Base-by-base conservation (phyloP, 2,329 filamentous ascomycete species). In the Zymoseptoria passerinii region DNA sequence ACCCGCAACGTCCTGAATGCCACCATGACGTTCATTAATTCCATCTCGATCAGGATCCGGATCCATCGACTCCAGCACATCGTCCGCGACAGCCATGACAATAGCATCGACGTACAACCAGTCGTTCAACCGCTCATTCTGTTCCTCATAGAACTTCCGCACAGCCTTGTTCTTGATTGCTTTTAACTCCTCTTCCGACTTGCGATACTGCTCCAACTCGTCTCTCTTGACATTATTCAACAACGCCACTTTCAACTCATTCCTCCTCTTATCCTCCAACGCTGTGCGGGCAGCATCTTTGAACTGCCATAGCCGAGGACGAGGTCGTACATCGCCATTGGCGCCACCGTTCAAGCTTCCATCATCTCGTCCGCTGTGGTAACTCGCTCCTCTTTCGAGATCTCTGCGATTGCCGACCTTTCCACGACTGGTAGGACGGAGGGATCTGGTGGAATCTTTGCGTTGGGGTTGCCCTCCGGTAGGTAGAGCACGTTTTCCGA, bases 21-120 rank as follows among this genome's bases (percentile, higher is more conserved):
- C 77, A 0, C 81, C 81, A 5, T 75, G 71, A 18, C 80, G 72
- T 64, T 84, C 82, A 6, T 74, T 73, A n/a, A 80, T 69, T 2
- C 82, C 81, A 63, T 84, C 82, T 28, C 78, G 73, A 61, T 84
- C 81, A 1, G 78, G 73, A 56, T 84, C 82, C 1, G 82, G 82
- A 60, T 81, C 76, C 76, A 84, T 83, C 49, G 77, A 80, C 58
- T 84, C 82, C n/a, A 84, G 73, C 7, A 84, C 78, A 64, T 84
- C 80, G 65, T 83, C 81, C 9, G 81, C 79, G 48, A 84, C 74
- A 23, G 77, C 76, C 61, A 76, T 77, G 50, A 84, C 82, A 6
- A 83, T 74, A 40, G 80, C 77, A 68, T 84, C 81, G 35, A 84
- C 80, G 67, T 84, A 80, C 9, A 82, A 69, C 81, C 81, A 83